Conservation (phyloP, 208 protist species). For the Acanthamoeba rhysodes region DNA sequence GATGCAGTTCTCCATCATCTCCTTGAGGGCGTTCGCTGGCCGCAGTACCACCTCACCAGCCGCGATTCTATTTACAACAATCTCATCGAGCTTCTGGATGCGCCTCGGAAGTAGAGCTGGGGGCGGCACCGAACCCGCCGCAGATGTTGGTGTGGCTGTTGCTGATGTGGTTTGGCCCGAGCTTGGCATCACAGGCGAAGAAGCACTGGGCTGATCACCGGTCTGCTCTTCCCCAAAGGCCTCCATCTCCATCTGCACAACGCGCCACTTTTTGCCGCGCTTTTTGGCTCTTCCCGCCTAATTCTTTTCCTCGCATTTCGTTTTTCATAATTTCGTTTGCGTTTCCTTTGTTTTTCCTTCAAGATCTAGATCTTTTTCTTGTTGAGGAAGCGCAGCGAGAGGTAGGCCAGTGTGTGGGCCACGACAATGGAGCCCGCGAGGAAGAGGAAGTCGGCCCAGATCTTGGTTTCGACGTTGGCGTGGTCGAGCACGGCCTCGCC, state of each 20-base stretch:
- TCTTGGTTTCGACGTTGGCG: neutral
- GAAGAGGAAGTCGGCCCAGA: conserved; percentile 70
- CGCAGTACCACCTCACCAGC: conserved; percentile 99
- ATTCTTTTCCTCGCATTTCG: no score
- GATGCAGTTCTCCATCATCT: conserved; percentile 98
- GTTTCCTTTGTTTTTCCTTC: no score
- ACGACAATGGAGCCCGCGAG: conserved; percentile 6
- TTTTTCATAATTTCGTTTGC: no score
- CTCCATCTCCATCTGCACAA: no score
- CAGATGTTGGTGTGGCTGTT: no score
- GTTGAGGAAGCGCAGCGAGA: conserved; percentile 56
- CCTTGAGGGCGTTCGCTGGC: conserved; percentile 98
- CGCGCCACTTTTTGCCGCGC: no score
- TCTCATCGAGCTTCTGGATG: conserved; percentile 94
- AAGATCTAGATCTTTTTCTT: neutral
- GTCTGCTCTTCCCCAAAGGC: no score
- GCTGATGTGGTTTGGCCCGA: no score
- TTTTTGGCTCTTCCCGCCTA: no score
- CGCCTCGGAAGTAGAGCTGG: neutral
- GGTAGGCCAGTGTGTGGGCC: neutral
- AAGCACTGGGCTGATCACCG: no score
- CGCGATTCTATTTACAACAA: conserved; percentile 98
- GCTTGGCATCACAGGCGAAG: no score
- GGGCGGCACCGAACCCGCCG: no score
- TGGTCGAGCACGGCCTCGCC: conserved; percentile 32